These are phyloP conservation scores for Cornus florida DNA, from an alignment of 148 eudicot genomes.

Conservation along the genomic window DNA sequence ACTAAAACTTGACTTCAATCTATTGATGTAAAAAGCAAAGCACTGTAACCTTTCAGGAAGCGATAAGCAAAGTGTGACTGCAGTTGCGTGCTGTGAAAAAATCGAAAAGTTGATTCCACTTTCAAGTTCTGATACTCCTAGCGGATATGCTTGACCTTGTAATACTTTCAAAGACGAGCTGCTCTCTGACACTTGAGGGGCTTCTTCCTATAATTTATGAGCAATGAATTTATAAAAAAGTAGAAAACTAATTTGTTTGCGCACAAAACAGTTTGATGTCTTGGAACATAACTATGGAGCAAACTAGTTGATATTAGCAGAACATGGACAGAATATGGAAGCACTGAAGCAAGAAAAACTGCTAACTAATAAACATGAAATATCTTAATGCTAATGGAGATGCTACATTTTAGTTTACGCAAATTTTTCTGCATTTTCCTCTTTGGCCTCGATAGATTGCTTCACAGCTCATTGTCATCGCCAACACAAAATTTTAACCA, in stretches of 20 bases:
- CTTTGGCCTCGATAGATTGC: neutral
- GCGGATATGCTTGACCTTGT: slow-evolving; percentile 80
- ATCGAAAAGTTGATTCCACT: slow-evolving; percentile 85
- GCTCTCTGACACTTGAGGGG: slow-evolving; percentile 40
- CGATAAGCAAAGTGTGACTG: slow-evolving; percentile 73
- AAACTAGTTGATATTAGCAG: neutral
- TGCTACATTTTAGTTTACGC: neutral
- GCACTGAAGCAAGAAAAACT: neutral
- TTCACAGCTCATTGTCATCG: neutral
- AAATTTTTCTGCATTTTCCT: neutral
- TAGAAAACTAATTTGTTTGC: neutral
- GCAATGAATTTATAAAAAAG: neutral
- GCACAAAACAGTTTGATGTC: neutral
- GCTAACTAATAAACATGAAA: neutral
- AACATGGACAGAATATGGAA: neutral
- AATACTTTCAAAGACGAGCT: slow-evolving; percentile 35
- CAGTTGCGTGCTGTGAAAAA: slow-evolving; percentile 87
- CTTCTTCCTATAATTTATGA: slow-evolving; percentile 59
- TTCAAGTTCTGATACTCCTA: slow-evolving; percentile 91
- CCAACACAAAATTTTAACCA: neutral
- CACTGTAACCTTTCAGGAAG: slow-evolving; percentile 61
- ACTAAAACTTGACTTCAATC: neutral
- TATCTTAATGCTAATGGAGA: neutral
- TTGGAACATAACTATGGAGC: neutral
- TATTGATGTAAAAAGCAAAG: slow-evolving; percentile 1